Conservation (phyloP, 768 basidiomycete species). For the Paxillus involutus region DNA sequence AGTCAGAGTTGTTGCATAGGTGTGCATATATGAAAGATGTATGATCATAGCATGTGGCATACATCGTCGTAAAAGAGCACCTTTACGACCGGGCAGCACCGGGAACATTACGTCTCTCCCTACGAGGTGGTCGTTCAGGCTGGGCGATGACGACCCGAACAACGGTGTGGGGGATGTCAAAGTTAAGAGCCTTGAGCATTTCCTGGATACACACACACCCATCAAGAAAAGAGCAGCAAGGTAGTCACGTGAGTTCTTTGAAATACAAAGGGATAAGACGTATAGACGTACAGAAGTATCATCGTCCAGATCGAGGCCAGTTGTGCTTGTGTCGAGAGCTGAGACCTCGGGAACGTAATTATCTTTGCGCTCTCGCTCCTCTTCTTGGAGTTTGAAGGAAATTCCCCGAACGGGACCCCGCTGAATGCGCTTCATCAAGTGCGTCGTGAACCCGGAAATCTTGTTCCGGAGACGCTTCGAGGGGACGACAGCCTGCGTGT, state of each 20-base stretch:
- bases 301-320: conserved; percentile 82
- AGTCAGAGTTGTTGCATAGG: too few species aligned
- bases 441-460: conserved; percentile 99
- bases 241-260: neutral
- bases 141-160: conserved; percentile 60
- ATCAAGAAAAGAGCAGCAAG: too few species aligned
- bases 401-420: conserved; percentile 98
- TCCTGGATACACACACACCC: conserved; percentile 45
- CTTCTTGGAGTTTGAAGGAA: conserved; percentile 99
- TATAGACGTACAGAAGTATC: conserved; percentile 81
- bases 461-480: conserved; percentile 99
- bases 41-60: conserved; percentile 17
- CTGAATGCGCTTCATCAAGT: conserved; percentile 99
- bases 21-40: conserved; percentile 4
- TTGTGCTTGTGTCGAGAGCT: conserved; percentile 78
- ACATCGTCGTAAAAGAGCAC: neutral
- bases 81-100: conserved; percentile 62
- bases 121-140: conserved; percentile 69
- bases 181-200: conserved; percentile 89
- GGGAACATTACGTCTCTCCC: conserved; percentile 78
- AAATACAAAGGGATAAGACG: neutral
- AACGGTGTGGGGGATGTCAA: conserved; percentile 84
- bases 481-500: conserved; percentile 78
- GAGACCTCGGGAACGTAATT: conserved; percentile 99
- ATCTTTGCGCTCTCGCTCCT: conserved; percentile 99